A percentile compares a stretch with the other conserved stretches of the same genome.
phyloP scores from a whole-genome alignment of 2,329 filamentous ascomycete species.

The Fusarium sp. region DNA sequence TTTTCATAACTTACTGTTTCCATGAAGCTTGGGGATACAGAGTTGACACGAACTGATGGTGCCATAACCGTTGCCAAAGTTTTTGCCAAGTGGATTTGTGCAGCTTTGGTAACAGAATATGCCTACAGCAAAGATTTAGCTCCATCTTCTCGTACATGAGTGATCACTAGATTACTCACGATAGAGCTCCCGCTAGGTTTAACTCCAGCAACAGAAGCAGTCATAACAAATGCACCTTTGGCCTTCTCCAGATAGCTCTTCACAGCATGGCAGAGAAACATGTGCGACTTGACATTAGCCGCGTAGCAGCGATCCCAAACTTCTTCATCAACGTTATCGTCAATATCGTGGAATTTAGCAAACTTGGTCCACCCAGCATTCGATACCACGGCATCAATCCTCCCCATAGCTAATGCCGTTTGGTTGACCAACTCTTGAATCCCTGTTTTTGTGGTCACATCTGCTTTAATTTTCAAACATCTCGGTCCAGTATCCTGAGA shows the following conservation, averaged over 20 bases:
- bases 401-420: not conserved
- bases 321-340: slow-evolving; percentile 9
- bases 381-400: not conserved
- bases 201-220: not conserved
- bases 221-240: slow-evolving; percentile 1
- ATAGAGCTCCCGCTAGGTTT: slow-evolving; percentile 12
- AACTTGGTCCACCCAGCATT: slow-evolving; percentile 14
- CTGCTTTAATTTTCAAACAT: not conserved
- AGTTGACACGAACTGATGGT: not conserved
- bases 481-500: rapidly evolving
- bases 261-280: slow-evolving; percentile 2
- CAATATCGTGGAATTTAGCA: not conserved
- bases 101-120: slow-evolving; percentile 5
- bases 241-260: not conserved
- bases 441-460: not conserved
- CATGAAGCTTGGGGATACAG: slow-evolving; percentile 13
- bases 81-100: slow-evolving; percentile 1
- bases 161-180: not conserved
- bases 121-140: not conserved
- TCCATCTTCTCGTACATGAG: not conserved
- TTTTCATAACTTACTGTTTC: not conserved
- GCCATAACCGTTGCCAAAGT: slow-evolving; percentile 11
- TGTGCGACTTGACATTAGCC: slow-evolving; percentile 6
- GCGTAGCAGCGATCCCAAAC: slow-evolving; percentile 14
- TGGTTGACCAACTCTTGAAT: not conserved